Evolutionary conservation across 2,329 filamentous ascomycete genomes (phyloP), one percentile per base, ranked within the genome.

Genomic region (Ascochyta rabiei): DNA sequence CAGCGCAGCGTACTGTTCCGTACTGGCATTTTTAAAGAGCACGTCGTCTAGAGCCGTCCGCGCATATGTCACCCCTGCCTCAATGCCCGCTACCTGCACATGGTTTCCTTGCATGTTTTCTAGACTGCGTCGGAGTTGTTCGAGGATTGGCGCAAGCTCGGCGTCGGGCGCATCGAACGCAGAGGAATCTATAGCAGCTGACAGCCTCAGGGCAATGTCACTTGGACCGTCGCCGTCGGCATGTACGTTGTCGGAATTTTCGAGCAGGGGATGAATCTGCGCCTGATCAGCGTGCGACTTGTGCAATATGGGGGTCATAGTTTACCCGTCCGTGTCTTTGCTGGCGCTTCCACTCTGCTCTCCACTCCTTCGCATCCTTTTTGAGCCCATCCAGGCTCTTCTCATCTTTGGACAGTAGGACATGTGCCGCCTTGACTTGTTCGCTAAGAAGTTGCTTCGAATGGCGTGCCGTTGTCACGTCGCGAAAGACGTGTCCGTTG

Each of bases 381-480:
- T 70, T 70, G 60, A 75, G 62, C 49, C 62, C 50, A 26, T 67
- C 63, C 26, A 73, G 41, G 12, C 61, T 59, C 28, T 69, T 55
- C 31, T 73, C 63, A 26, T 75, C 70, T 28, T 61, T 66, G 12
- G 60, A 43, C 19, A 74, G 57, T 13, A 67, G 30, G 30, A 58
- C 49, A 73, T 87, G 81, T 50, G 87, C 81, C 61, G 79, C 79
- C 56, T 79, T 80, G 61, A 83, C 82, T 71, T 89, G 87, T 24
- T 79, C 76, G 48, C 76, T 76, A 28, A 91, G 77, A 40, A 90
- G 74, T 59, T 83, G 81, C 21, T 89, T 82, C 4, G 84, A 81
- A 72, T 90, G 87, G 37, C 86, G 74, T 18, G 83, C 76, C 1
- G 87, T 85, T 15, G 84, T 86, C 5, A 90, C 61, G 35, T 81